Conservation (phyloP, 495 filamentous ascomycete genomes). For the Xylaria scruposa region DNA sequence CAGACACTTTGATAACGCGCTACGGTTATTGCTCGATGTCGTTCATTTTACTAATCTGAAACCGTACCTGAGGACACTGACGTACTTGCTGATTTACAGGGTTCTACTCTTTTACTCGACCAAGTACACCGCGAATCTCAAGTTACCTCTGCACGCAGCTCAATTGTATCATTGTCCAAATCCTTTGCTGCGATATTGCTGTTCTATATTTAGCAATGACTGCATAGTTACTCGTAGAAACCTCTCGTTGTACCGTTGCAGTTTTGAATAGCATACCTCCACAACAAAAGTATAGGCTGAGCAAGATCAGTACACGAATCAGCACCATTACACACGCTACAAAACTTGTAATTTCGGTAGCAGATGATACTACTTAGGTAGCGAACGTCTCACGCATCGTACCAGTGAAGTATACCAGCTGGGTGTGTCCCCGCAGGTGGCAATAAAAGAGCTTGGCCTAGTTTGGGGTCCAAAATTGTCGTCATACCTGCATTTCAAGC, state of each 20-base stretch:
- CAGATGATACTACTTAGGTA: not conserved
- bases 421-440: constrained; percentile 12
- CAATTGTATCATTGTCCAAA: not conserved
- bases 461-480: constrained; percentile 8
- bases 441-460: not conserved
- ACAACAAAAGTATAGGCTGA: not conserved
- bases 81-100: not conserved
- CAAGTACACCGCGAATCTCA: not conserved
- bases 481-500: not conserved
- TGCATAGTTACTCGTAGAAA: not conserved
- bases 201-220: constrained; percentile 18
- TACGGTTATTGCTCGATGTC: not conserved
- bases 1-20: not conserved
- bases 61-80: not conserved
- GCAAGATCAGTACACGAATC: not conserved
- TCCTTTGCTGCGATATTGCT: not conserved
- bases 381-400: no score
- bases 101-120: not conserved
- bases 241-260: not conserved
- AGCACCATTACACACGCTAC: not conserved
- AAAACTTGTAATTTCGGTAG: not conserved
- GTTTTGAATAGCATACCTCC: not conserved
- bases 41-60: not conserved
- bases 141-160: not conserved
- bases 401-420: not conserved